Percentiles rank a stretch among this genome's conserved stretches.
phyloP scores from a whole-genome alignment of 2,329 filamentous ascomycete genomes.

The Arthrobotrys conoides region DNA sequence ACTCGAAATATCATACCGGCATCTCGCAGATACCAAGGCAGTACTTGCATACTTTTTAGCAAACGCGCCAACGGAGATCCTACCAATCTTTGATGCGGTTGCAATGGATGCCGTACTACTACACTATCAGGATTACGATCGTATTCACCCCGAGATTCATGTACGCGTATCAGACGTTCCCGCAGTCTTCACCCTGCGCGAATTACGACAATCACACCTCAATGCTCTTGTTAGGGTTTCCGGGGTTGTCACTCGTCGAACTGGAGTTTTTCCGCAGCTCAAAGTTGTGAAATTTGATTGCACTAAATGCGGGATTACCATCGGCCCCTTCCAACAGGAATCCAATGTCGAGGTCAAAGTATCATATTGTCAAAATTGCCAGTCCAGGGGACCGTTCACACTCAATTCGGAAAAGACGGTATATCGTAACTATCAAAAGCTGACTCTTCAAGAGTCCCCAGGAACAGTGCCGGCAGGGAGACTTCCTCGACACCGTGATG shows the following conservation, averaged over 20 bases:
- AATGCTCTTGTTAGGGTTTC: slow-evolving; percentile 96
- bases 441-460: slow-evolving; percentile 96
- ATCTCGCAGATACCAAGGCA: slow-evolving; percentile 89
- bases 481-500: slow-evolving; percentile 90
- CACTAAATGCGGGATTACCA: slow-evolving; percentile 88
- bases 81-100: slow-evolving; percentile 96
- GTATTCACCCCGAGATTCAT: slow-evolving; percentile 97
- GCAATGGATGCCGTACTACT: slow-evolving; percentile 96
- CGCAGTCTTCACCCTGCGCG: slow-evolving; percentile 92
- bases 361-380: slow-evolving; percentile 95
- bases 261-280: slow-evolving; percentile 95
- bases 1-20: slow-evolving; percentile 94
- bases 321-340: slow-evolving; percentile 97
- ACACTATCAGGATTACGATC: slow-evolving; percentile 97
- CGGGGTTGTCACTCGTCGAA: slow-evolving; percentile 93
- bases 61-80: slow-evolving; percentile 93
- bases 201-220: slow-evolving; percentile 93
- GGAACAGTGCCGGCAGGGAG: slow-evolving; percentile 96
- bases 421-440: slow-evolving; percentile 98
- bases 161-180: slow-evolving; percentile 96
- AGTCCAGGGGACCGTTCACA: slow-evolving; percentile 93
- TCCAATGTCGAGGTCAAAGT: slow-evolving; percentile 97
- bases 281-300: slow-evolving; percentile 99
- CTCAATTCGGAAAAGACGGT: slow-evolving; percentile 98
- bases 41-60: slow-evolving; percentile 95